Evolutionary conservation across 2,329 filamentous ascomycete species (phyloP).

Genomic region (Fusarium sp.): DNA sequence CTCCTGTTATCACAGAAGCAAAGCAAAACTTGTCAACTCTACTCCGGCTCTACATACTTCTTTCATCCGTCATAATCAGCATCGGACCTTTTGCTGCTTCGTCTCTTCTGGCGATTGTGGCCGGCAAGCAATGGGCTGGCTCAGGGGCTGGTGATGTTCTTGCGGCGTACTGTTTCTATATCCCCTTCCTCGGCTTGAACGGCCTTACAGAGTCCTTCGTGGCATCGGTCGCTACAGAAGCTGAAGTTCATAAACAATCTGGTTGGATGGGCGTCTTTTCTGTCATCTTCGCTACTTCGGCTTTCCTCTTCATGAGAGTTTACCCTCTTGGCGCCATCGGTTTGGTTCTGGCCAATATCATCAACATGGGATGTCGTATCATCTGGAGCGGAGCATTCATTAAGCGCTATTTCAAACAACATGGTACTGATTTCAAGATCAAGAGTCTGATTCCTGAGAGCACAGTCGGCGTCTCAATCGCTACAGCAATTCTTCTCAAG

Average conservation of each 20-base stretch:
- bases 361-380: constrained; percentile 91
- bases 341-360: constrained; percentile 84
- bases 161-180: constrained; percentile 87
- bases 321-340: constrained; percentile 79
- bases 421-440: constrained; percentile 51
- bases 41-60: constrained; percentile 77
- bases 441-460: constrained; percentile 45
- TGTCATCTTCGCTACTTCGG: constrained; percentile 76
- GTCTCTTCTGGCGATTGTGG: constrained; percentile 77
- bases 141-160: constrained; percentile 80
- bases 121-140: constrained; percentile 79
- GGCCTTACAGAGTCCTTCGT: constrained; percentile 94
- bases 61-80: constrained; percentile 74
- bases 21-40: constrained; percentile 69
- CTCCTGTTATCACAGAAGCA: constrained; percentile 54
- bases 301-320: constrained; percentile 79
- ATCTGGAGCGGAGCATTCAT: constrained; percentile 84
- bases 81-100: constrained; percentile 82
- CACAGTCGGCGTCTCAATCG: constrained; percentile 44
- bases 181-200: constrained; percentile 91
- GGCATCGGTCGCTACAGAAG: constrained; percentile 81
- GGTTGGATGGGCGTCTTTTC: constrained; percentile 88
- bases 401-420: constrained; percentile 65
- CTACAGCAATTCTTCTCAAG: constrained; percentile 44
- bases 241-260: constrained; percentile 80